phyloP scores from a whole-genome alignment of 2,329 filamentous ascomycete genomes.

The Chaetomiaceae sp. region DNA sequence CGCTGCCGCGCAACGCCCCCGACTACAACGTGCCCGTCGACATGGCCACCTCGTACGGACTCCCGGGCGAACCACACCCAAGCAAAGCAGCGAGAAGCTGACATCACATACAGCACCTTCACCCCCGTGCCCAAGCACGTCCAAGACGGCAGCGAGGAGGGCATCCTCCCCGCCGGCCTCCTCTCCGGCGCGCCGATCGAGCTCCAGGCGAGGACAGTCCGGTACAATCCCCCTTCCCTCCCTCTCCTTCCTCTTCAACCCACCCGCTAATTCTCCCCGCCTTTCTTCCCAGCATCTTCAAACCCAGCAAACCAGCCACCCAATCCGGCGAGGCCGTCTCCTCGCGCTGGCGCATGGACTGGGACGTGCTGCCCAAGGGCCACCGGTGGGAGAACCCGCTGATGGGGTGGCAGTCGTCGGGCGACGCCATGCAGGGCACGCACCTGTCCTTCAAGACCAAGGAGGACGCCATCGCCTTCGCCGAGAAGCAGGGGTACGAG shows the following conservation, averaged over 20 bases:
- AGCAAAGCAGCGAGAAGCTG: constrained; percentile 4
- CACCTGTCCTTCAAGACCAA: constrained; percentile 86
- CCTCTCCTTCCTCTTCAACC: background rate
- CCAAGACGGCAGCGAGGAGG: constrained; percentile 86
- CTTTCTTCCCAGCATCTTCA: constrained; percentile 68
- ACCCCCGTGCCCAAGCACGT: constrained; percentile 86
- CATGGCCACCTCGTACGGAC: constrained; percentile 80
- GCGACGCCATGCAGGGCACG: constrained; percentile 91
- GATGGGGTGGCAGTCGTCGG: constrained; percentile 98
- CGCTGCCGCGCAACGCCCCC: constrained; percentile 59
- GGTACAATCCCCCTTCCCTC: constrained; percentile 51
- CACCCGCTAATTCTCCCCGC: background rate
- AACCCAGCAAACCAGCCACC: constrained; percentile 87
- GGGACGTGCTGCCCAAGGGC: constrained; percentile 88
- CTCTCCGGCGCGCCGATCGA: constrained; percentile 91
- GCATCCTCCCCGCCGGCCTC: constrained; percentile 73
- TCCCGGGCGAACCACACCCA: background rate
- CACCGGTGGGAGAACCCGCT: constrained; percentile 97
- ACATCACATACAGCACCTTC: constrained; percentile 59
- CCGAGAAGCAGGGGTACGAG: constrained; percentile 98
- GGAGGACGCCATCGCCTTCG: constrained; percentile 91
- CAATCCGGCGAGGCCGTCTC: constrained; percentile 87
- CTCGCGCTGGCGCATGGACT: constrained; percentile 94
- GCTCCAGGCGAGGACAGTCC: constrained; percentile 87
- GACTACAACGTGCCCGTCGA: constrained; percentile 79